A percentile compares a stretch with the other conserved stretches of the same genome.
These are phyloP conservation scores for Solanum ossicruentum DNA, from an alignment of 257 asterid species.

Conservation along the genomic window DNA sequence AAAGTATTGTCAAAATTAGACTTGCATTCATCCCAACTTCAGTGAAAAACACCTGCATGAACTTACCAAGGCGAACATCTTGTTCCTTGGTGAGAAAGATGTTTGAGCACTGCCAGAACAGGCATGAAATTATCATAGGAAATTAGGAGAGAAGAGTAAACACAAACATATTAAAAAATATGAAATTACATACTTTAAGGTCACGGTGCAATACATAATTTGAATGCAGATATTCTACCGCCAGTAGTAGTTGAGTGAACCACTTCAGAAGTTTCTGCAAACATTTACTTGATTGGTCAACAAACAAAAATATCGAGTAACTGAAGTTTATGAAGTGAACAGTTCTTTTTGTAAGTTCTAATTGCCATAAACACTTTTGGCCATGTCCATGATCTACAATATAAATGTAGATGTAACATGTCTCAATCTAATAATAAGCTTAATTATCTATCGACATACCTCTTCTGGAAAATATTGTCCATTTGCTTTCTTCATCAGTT, in stretches of 20 bases:
- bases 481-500: conserved; percentile 78
- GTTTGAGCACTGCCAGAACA: conserved; percentile 80
- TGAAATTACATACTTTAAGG: conserved; percentile 50
- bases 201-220: conserved; percentile 91
- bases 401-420: background rate
- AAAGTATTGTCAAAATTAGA: background rate
- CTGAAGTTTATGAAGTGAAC: background rate
- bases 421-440: background rate
- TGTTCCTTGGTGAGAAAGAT: conserved; percentile 96
- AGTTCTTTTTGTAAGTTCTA: background rate
- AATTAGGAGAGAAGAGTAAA: conserved; percentile 1
- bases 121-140: conserved; percentile 4
- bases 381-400: background rate
- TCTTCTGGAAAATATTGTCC: conserved; percentile 94
- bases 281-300: conserved; percentile 9
- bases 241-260: conserved; percentile 87
- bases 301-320: background rate
- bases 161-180: background rate
- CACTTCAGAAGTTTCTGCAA: conserved; percentile 86
- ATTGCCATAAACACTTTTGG: background rate
- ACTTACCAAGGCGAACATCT: conserved; percentile 87
- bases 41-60: conserved; percentile 1
- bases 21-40: background rate
- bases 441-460: conserved; percentile 22
- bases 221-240: conserved; percentile 95